Evolutionary conservation across 208 protist species (phyloP).

Genomic region (Crithidia mellificae): DNA sequence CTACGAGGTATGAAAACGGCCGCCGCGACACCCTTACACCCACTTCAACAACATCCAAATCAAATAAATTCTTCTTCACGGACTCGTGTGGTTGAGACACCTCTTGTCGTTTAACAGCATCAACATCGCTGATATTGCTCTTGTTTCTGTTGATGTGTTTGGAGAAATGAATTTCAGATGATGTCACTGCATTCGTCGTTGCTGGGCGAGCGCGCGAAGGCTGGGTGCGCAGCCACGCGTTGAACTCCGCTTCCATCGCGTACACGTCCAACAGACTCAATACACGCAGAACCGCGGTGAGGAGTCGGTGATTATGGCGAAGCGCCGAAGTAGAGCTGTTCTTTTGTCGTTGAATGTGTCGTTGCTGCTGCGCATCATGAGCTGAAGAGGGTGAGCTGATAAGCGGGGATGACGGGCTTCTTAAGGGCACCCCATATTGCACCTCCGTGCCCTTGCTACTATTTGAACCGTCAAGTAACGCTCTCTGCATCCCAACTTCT

Average conservation of each 20-base stretch:
- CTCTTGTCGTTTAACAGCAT: no score
- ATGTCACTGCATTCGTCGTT: neutral
- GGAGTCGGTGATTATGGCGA: constrained; percentile 7
- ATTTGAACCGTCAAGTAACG: no score
- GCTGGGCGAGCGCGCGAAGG: neutral
- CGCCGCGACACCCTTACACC: neutral
- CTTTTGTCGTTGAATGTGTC: neutral
- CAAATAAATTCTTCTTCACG: no score
- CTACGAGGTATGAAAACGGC: constrained; percentile 32
- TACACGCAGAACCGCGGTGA: constrained; percentile 10
- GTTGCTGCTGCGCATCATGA: neutral
- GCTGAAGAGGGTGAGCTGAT: no score
- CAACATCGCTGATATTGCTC: no score
- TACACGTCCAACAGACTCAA: constrained; percentile 19
- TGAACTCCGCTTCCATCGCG: constrained; percentile 28
- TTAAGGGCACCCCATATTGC: no score
- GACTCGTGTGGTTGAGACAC: no score
- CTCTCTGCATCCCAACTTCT: no score
- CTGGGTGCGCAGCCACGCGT: constrained; percentile 4
- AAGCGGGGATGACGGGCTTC: no score
- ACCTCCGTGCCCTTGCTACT: no score
- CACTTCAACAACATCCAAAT: neutral
- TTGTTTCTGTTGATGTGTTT: no score
- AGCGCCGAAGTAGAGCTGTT: neutral
- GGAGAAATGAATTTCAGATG: neutral